phyloP scores from a whole-genome alignment of 2,329 filamentous ascomycete genomes.

The Aspergillus carbonarius region DNA sequence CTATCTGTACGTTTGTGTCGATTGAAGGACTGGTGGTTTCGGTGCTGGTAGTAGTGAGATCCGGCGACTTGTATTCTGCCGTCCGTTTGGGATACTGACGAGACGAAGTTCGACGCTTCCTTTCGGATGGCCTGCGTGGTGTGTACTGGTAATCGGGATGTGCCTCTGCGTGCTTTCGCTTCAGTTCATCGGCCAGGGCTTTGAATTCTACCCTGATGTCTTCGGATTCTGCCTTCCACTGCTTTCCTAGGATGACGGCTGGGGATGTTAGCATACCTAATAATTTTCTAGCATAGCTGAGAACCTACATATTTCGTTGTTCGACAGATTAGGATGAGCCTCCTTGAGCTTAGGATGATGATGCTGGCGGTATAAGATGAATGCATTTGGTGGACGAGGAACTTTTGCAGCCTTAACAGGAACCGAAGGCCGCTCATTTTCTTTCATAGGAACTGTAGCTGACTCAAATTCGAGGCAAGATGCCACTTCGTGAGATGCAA shows the following conservation, averaged over 20 bases:
- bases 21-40: conserved; percentile 12
- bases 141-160: conserved; percentile 49
- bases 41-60: conserved; percentile 7
- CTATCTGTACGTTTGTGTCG: conserved; percentile 2
- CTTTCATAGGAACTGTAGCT: conserved; percentile 4
- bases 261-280: not conserved
- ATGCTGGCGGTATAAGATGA: conserved; percentile 47
- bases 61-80: conserved; percentile 4
- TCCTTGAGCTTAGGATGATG: conserved; percentile 39
- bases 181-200: conserved; percentile 38
- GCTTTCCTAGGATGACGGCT: conserved; percentile 44
- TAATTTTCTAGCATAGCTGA: not conserved
- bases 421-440: conserved; percentile 3
- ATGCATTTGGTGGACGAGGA: conserved; percentile 48
- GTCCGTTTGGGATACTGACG: conserved; percentile 18
- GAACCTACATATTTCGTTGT: conserved; percentile 48
- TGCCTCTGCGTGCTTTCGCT: conserved; percentile 40
- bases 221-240: conserved; percentile 42
- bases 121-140: conserved; percentile 48
- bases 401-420: conserved; percentile 34
- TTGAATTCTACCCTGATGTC: conserved; percentile 40
- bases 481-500: conserved; percentile 23
- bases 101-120: conserved; percentile 46
- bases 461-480: conserved; percentile 10
- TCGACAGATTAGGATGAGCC: conserved; percentile 42